These are phyloP conservation scores for Vishniacozyma victoriae DNA, from an alignment of 768 basidiomycete genomes.

Conservation along the genomic window DNA sequence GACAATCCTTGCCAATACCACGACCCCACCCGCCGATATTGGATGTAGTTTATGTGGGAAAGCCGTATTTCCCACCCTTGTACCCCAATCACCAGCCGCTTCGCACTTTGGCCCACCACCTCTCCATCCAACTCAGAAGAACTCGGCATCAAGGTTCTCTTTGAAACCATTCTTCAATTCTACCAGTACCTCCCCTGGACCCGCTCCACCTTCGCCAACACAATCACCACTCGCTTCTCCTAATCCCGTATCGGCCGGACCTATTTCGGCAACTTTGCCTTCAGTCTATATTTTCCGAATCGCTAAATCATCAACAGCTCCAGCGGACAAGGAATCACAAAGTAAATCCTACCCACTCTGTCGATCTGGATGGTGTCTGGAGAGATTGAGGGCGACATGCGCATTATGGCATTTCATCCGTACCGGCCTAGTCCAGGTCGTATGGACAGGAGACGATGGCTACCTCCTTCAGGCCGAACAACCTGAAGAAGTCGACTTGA, in stretches of 20 bases:
- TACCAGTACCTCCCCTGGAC: conserved; percentile 30
- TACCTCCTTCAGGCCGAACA: conserved; percentile 1
- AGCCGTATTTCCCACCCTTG: conserved; percentile 49
- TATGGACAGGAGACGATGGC: conserved; percentile 75
- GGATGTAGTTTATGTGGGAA: conserved; percentile 75
- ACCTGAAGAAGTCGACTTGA: not conserved
- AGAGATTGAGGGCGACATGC: conserved; percentile 76
- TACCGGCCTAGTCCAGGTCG: conserved; percentile 69
- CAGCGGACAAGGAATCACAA: conserved; percentile 23
- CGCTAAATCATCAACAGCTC: conserved; percentile 18
- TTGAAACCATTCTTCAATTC: conserved; percentile 48
- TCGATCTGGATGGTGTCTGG: conserved; percentile 75
- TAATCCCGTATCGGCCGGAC: conserved; percentile 19
- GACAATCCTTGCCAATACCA: conserved; percentile 57
- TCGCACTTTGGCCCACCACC: conserved; percentile 44
- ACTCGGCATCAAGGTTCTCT: conserved; percentile 47
- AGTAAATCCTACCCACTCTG: conserved; percentile 65
- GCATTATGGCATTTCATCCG: conserved; percentile 84
- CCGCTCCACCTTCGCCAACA: conserved; percentile 18
- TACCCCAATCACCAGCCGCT: conserved; percentile 22
- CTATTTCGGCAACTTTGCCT: conserved; percentile 23
- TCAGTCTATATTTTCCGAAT: conserved; percentile 48
- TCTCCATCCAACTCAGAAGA: conserved; percentile 61
- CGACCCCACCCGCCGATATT: conserved; percentile 52
- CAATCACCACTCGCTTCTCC: conserved; percentile 10